A percentile compares a stretch with the other conserved stretches of the same genome.
Evolutionary conservation across 257 asterid species (phyloP).

Genomic region (Galeopsis tetrahit): DNA sequence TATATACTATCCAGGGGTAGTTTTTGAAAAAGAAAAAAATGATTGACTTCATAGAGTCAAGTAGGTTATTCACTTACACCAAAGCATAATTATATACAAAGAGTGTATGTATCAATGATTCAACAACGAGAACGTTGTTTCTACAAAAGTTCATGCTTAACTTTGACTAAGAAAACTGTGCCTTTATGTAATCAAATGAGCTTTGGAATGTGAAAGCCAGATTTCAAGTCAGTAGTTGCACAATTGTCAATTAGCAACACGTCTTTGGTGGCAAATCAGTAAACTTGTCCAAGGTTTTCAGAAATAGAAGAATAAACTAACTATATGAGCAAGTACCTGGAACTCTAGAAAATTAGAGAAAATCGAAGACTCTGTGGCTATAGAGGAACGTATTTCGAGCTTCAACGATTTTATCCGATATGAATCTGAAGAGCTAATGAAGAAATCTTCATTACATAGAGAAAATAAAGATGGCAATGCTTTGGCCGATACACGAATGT

Average conservation of each 20-base stretch:
- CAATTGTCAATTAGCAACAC: constrained; percentile 21
- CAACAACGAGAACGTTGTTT: too few relatives aligned
- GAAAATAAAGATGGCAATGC: constrained; percentile 64
- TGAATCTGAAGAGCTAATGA: constrained; percentile 56
- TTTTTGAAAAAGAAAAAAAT: too few relatives aligned
- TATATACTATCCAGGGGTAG: too few relatives aligned
- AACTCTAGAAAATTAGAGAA: constrained; percentile 80
- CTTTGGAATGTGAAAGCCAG: background rate
- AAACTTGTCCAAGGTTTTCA: constrained; percentile 12
- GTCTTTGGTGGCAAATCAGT: constrained; percentile 16
- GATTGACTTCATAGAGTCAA: too few relatives aligned
- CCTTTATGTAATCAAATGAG: too few relatives aligned
- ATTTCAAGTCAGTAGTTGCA: background rate
- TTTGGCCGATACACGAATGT: constrained; percentile 87
- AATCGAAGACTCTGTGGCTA: constrained; percentile 74
- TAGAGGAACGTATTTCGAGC: constrained; percentile 85
- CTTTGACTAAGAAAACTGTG: too few relatives aligned
- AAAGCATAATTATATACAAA: too few relatives aligned
- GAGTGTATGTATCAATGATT: too few relatives aligned
- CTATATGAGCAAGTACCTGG: constrained; percentile 59
- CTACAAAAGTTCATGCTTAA: too few relatives aligned
- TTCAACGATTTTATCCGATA: constrained; percentile 80
- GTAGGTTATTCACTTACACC: too few relatives aligned
- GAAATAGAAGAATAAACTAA: constrained; percentile 18
- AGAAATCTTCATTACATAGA: too few relatives aligned